phyloP scores from a whole-genome alignment of 192 early-diverging fungal genomes.

The Coemansia sp. region DNA sequence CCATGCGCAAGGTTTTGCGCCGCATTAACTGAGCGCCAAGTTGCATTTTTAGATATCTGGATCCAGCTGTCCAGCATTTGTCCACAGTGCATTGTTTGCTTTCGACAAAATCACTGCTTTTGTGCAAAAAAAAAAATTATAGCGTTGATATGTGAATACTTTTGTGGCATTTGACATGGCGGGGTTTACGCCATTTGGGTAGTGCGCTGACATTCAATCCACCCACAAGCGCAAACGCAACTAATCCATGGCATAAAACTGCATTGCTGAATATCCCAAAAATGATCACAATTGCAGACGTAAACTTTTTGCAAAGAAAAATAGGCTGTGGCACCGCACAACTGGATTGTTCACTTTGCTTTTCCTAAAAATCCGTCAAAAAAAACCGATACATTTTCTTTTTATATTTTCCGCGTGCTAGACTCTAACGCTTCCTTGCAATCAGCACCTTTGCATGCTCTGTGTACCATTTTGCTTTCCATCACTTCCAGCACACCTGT shows the following conservation, averaged over 20 bases:
- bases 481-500: not conserved
- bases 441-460: conserved; percentile 4
- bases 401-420: not conserved
- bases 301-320: too few species aligned
- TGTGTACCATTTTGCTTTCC: conserved; percentile 13
- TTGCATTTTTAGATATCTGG: not conserved
- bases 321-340: not conserved
- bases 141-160: too few species aligned
- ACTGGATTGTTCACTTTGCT: not conserved
- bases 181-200: too few species aligned
- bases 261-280: too few species aligned
- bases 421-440: not conserved
- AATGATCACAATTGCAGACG: too few species aligned
- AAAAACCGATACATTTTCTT: not conserved
- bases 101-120: not conserved
- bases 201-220: too few species aligned
- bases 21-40: conserved; percentile 31
- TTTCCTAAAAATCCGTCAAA: not conserved
- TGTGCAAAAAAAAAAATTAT: too few species aligned
- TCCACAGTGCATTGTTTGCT: not conserved
- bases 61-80: not conserved
- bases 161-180: too few species aligned
- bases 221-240: too few species aligned
- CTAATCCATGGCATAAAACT: too few species aligned
- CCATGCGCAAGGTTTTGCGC: conserved; percentile 48